phyloP scores from a whole-genome alignment of 2,329 filamentous ascomycete genomes.

The Cordyceps militaris region DNA sequence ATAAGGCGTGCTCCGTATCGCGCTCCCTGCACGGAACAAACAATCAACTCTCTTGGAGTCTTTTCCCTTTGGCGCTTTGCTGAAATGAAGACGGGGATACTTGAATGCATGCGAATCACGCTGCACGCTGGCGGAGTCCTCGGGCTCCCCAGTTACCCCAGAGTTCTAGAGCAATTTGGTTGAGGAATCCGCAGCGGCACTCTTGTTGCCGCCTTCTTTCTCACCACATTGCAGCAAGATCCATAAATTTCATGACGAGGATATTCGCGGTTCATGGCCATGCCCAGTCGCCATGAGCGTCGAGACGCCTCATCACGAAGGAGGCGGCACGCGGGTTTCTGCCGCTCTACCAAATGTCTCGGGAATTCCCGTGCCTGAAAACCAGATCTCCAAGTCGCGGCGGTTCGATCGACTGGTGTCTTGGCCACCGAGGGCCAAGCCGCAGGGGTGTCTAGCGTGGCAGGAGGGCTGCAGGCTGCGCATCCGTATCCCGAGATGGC shows the following conservation, averaged over 20 bases:
- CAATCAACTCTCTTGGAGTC: neutral
- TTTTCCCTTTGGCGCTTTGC: neutral
- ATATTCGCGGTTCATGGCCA: neutral
- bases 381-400: neutral
- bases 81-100: neutral
- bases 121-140: neutral
- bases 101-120: neutral
- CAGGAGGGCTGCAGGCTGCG: neutral
- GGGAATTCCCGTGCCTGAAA: neutral
- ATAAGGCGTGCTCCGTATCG: neutral
- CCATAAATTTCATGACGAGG: neutral
- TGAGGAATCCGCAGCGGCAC: neutral
- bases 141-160: neutral
- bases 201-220: neutral
- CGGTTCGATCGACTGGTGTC: neutral
- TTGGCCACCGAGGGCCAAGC: conserved; percentile 1
- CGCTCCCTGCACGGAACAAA: neutral
- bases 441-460: neutral
- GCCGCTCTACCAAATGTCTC: neutral
- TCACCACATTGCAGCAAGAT: neutral
- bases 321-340: no score
- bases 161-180: neutral
- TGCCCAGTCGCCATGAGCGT: no score
- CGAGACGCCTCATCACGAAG: no score
- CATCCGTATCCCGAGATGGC: no score